Evolutionary conservation across 768 basidiomycete species (phyloP).

Genomic region (Amanita pseudoporphyria): DNA sequence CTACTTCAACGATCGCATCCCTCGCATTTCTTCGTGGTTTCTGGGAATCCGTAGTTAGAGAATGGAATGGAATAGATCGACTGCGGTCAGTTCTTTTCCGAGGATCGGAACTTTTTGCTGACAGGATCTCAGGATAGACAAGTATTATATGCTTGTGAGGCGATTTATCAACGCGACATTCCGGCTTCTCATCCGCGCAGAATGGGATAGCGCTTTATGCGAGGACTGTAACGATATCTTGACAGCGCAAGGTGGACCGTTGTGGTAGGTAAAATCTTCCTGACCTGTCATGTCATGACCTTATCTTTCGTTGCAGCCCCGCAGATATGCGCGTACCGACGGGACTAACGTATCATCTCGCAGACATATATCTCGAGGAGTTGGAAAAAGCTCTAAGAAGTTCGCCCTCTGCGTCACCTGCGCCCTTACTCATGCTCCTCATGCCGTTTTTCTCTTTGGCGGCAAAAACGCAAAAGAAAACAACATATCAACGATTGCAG

Average conservation of each 20-base stretch:
- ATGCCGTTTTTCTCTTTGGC: constrained; percentile 66
- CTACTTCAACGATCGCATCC: constrained; percentile 46
- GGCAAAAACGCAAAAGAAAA: constrained; percentile 52
- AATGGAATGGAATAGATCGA: constrained; percentile 91
- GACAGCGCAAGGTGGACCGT: constrained; percentile 57
- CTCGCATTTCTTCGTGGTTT: constrained; percentile 80
- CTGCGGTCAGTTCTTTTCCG: constrained; percentile 50
- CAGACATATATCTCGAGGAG: constrained; percentile 87
- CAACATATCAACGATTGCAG: constrained; percentile 68
- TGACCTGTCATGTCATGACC: neutral
- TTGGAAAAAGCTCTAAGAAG: constrained; percentile 55
- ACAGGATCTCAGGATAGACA: constrained; percentile 66
- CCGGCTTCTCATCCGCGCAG: constrained; percentile 56
- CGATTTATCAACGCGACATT: constrained; percentile 84
- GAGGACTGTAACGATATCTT: constrained; percentile 64
- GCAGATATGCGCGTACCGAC: constrained; percentile 64
- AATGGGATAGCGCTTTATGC: constrained; percentile 55
- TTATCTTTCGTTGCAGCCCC: constrained; percentile 32
- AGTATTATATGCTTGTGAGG: constrained; percentile 93
- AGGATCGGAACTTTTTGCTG: constrained; percentile 8
- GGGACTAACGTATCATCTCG: constrained; percentile 76
- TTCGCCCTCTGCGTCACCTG: constrained; percentile 38
- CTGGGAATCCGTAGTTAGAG: constrained; percentile 83
- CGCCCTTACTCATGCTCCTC: constrained; percentile 24
- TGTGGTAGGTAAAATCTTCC: constrained; percentile 49